These are phyloP conservation scores for Mucor indicus DNA, from an alignment of 371 early-diverging fungal species.

Conservation along the genomic window DNA sequence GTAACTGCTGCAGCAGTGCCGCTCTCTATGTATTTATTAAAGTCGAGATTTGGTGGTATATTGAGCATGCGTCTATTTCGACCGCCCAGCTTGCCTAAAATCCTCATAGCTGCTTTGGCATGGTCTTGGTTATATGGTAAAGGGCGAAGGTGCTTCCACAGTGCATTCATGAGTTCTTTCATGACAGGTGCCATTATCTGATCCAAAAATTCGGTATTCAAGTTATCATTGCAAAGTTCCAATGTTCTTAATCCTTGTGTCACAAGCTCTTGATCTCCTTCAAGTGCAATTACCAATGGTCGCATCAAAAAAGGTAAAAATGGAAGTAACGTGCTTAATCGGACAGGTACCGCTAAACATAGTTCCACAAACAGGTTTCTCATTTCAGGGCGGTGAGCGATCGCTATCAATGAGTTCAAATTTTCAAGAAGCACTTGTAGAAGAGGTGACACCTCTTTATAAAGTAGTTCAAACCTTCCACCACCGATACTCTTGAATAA, in stretches of 20 bases:
- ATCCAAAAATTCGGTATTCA: conserved; percentile 96
- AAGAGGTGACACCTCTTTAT: conserved; percentile 91
- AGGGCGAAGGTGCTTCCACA: conserved; percentile 91
- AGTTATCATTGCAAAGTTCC: conserved; percentile 97
- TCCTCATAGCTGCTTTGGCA: conserved; percentile 85
- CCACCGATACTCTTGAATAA: conserved; percentile 85
- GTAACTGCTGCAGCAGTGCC: conserved; percentile 63
- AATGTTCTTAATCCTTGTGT: conserved; percentile 94
- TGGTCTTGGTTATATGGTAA: conserved; percentile 79
- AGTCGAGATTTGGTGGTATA: conserved; percentile 59
- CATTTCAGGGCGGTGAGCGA: conserved; percentile 82
- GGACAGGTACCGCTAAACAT: conserved; percentile 96
- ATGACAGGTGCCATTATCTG: conserved; percentile 94
- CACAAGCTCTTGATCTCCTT: conserved; percentile 89
- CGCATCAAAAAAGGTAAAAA: conserved; percentile 95
- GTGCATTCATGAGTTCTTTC: conserved; percentile 87
- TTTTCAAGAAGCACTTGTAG: conserved; percentile 88
- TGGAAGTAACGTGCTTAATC: conserved; percentile 92
- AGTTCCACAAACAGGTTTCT: conserved; percentile 87
- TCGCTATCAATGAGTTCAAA: conserved; percentile 77
- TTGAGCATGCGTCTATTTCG: conserved; percentile 78
- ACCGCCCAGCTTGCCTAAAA: conserved; percentile 98
- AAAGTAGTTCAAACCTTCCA: conserved; percentile 61
- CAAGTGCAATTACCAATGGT: conserved; percentile 92
- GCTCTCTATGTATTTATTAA: conserved; percentile 46